Base-by-base conservation (phyloP, 1,139 yeast species). In the Saccharomyces hybrid region DNA sequence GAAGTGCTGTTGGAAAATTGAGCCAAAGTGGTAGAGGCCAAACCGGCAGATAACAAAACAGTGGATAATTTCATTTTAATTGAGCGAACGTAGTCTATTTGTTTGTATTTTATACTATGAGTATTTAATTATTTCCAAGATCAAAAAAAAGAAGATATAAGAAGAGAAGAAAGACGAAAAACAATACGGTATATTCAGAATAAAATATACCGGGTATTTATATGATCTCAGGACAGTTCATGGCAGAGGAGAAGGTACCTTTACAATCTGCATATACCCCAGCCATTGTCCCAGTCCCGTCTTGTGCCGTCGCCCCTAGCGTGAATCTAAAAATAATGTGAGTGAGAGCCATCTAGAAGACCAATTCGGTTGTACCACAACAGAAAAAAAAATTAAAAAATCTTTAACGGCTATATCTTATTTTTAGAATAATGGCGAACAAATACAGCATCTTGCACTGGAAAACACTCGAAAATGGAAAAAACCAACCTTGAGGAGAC, bases 21-120 rank as follows among this genome's bases (percentile, higher is more conserved):
- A 38, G 59, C 58, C 52, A 53, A 30, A 26, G 56, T 47, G 23
- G 56, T 48, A 5, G 61, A 50, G 26, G 53, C 44, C 16, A 57
- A 50, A 30, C 50, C 20, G 44, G 53, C 31, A 48, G 54, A 42
- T 20, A 57, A 44, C 47, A 50, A 38, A 25, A 48, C 30, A 23
- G 52, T 53, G 9, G 59, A 31, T 23, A 57, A 56, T 52, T 55
- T 52, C 61, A 58, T 58, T 38, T 38, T 38, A 38, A 11, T 38
- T 4, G 44, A 38, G 44, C 44, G 44, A 38, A 38, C 44, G 44
- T 38, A 38, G 9, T 9, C 2, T 34, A 23, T 38, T 38, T 38
- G 44, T 14, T 54, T 44, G 47, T 41, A 23, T 50, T 16, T n/a
- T 1, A 13, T 7, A 27, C 27, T 26, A 28, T n/a, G 7, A 14